Evolutionary conservation across 1,284 basidiomycete species (phyloP), one percentile per base, ranked within the genome.

Genomic region (Pterulicium gracile): DNA sequence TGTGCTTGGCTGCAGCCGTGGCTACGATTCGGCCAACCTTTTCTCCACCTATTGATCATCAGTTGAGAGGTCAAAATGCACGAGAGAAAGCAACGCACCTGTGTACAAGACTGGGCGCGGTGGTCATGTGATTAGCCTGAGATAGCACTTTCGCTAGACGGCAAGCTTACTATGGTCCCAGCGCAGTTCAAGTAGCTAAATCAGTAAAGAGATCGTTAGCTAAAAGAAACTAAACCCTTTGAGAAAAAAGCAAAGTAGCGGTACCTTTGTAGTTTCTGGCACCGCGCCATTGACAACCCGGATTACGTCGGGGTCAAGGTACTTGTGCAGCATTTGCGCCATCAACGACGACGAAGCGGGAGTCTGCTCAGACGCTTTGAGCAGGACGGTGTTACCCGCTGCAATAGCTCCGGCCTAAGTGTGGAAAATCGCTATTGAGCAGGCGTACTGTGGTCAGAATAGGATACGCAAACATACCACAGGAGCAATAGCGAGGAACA

Each of bases 321-420:
- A 95, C 58, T 86, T 80, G 3, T 81, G 79, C 14, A 90, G 49
- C 2, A 95, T 75, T 54, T 88, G 80, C 0, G 81, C 73, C 13
- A 93, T 60, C 10, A 95, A 69, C 20, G 76, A 64, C 18, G 81
- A 79, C 1, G 73, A 72, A 5, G 80, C 72, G 0, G 82, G 77
- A 0, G 81, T 69, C 14, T 81, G 67, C 60, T 96, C 93, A 0
- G 90, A 88, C 0, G 87, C 85, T 64, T 94, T 94, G 54, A 92
- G 48, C 1, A 85, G 67, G 2, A 75, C 77, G 0, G 83, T 73
- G 57, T 82, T 85, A 1, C 90, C 90, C 7, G 89, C 87, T 0
- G 89, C 82, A 32, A 93, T 77, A 3, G 90, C 90, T 20, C 81
- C 79, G 18, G 79, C 73, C 73, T 88, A 60, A 1, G 27, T 17